phyloP scores from a whole-genome alignment of 108 stramenopile genomes.

The Skeletonema menzelii region DNA sequence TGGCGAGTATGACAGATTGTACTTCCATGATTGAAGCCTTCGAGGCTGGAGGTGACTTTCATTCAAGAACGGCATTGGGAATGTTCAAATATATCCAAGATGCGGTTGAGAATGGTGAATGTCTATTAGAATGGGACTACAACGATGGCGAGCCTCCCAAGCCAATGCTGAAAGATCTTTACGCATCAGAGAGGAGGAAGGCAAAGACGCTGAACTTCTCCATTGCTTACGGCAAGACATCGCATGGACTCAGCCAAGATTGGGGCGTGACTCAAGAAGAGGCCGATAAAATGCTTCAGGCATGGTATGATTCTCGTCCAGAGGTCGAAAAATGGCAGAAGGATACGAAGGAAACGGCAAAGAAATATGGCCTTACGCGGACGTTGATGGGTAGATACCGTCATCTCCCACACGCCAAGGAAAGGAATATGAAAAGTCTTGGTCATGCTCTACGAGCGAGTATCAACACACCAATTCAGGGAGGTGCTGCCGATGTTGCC shows the following conservation, averaged over 20 bases:
- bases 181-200: slow-evolving; percentile 95
- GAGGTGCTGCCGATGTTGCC: slow-evolving; percentile 98
- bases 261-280: slow-evolving; percentile 92
- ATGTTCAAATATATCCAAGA: slow-evolving; percentile 97
- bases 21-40: slow-evolving; percentile 98
- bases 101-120: slow-evolving; percentile 92
- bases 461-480: slow-evolving; percentile 99
- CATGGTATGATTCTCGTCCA: slow-evolving; percentile 95
- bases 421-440: slow-evolving; percentile 32
- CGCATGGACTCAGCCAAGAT: slow-evolving; percentile 94
- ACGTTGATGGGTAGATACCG: slow-evolving; percentile 98
- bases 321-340: slow-evolving; percentile 97
- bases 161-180: slow-evolving; percentile 96
- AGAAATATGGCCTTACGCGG: slow-evolving; percentile 69
- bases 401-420: slow-evolving; percentile 84
- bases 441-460: slow-evolving; percentile 93
- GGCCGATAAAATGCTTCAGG: slow-evolving; percentile 91
- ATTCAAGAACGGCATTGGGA: slow-evolving; percentile 96
- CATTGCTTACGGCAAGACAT: slow-evolving; percentile 99
- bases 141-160: slow-evolving; percentile 88
- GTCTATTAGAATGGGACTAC: slow-evolving; percentile 98
- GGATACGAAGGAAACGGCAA: slow-evolving; percentile 71
- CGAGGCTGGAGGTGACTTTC: slow-evolving; percentile 96
- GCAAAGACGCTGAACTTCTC: slow-evolving; percentile 99
- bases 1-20: slow-evolving; percentile 97